Evolutionary conservation across 495 filamentous ascomycete species (phyloP).

Genomic region (Hypomontagnella submonticulosa): DNA sequence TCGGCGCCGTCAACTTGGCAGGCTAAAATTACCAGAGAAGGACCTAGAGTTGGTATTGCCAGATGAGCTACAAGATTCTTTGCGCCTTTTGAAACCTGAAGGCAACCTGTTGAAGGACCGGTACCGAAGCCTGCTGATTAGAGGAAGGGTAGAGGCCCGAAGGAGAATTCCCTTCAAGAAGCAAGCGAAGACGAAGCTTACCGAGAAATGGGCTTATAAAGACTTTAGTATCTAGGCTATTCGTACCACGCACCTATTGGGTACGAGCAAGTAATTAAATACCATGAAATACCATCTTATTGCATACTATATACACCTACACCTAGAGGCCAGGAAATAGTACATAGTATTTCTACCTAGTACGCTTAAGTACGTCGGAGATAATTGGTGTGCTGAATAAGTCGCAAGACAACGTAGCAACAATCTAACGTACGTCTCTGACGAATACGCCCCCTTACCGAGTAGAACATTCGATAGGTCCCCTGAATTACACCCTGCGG

Average conservation of each 20-base stretch:
- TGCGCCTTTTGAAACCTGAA: constrained; percentile 90
- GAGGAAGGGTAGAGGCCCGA: constrained; percentile 87
- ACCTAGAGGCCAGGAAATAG: not conserved
- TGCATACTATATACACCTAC: too few species aligned
- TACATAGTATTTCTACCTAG: constrained; percentile 12
- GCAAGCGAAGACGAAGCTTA: constrained; percentile 79
- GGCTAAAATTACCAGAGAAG: constrained; percentile 78
- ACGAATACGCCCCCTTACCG: constrained; percentile 12
- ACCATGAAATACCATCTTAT: not conserved
- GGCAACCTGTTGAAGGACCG: constrained; percentile 92
- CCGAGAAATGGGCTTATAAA: constrained; percentile 97
- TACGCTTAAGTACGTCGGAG: constrained; percentile 16
- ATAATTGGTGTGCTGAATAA: constrained; percentile 1
- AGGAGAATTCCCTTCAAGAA: constrained; percentile 79
- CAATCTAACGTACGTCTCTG: constrained; percentile 11
- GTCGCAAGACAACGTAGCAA: constrained; percentile 11
- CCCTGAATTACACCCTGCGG: not conserved
- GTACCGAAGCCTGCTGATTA: constrained; percentile 86
- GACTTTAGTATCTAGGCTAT: constrained; percentile 71
- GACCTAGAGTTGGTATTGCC: constrained; percentile 88
- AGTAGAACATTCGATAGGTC: constrained; percentile 25
- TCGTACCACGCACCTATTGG: not conserved
- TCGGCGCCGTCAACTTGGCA: constrained; percentile 80
- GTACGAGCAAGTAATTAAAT: not conserved
- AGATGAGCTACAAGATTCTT: constrained; percentile 91